Percentiles rank a stretch among this genome's conserved stretches.
phyloP scores from a whole-genome alignment of 2,329 filamentous ascomycete genomes.

The Cordyceps cateniannulata region DNA sequence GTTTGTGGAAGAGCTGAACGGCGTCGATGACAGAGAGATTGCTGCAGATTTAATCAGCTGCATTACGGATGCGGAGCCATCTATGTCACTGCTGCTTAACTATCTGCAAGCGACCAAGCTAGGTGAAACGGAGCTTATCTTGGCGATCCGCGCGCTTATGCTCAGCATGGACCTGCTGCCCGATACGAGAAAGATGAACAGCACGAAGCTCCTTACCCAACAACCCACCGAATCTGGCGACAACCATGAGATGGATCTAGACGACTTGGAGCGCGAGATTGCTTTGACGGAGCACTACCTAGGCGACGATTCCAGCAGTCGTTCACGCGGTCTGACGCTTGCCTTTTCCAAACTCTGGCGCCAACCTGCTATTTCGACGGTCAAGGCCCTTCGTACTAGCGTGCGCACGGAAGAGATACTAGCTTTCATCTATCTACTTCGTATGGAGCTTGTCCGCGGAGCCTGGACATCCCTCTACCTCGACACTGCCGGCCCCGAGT shows the following conservation, averaged over 20 bases:
- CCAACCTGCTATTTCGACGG: slow-evolving; percentile 54
- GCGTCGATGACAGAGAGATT: slow-evolving; percentile 38
- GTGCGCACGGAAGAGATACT: slow-evolving; percentile 63
- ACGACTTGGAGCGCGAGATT: slow-evolving; percentile 58
- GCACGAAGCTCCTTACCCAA: slow-evolving; percentile 26
- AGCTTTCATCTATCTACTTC: slow-evolving; percentile 64
- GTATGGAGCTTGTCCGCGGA: slow-evolving; percentile 66
- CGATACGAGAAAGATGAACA: slow-evolving; percentile 29
- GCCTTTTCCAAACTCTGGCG: slow-evolving; percentile 64
- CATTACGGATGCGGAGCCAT: slow-evolving; percentile 59
- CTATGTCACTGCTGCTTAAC: slow-evolving; percentile 58
- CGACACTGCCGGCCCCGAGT: slow-evolving; percentile 46
- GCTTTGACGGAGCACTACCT: slow-evolving; percentile 62
- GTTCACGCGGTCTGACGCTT: slow-evolving; percentile 57
- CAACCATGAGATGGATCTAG: slow-evolving; percentile 47
- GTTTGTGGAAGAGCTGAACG: slow-evolving; percentile 42
- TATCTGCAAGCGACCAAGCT: slow-evolving; percentile 61
- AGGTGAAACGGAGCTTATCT: slow-evolving; percentile 58
- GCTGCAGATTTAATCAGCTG: slow-evolving; percentile 57
- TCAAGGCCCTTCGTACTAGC: slow-evolving; percentile 55
- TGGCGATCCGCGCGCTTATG: slow-evolving; percentile 61
- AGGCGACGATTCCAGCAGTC: slow-evolving; percentile 55
- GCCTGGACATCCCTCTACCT: slow-evolving; percentile 71
- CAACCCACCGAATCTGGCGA: slow-evolving; percentile 24
- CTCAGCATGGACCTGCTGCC: slow-evolving; percentile 58